phyloP scores from a whole-genome alignment of 1,284 basidiomycete genomes.

The Moesziomyces sp. region DNA sequence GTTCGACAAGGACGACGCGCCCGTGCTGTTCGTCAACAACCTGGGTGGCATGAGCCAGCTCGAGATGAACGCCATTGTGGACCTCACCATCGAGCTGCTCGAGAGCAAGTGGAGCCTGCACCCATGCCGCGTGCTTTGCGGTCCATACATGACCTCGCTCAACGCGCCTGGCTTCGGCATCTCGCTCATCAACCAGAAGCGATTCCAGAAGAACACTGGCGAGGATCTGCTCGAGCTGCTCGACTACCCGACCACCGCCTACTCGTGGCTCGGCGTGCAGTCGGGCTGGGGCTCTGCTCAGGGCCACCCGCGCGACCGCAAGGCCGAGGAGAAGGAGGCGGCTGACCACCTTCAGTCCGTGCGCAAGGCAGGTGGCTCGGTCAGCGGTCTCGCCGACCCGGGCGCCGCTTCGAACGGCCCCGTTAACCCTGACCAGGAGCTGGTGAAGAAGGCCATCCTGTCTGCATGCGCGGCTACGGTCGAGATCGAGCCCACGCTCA shows the following conservation, averaged over 20 bases:
- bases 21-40: conserved; percentile 72
- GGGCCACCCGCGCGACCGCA: conserved; percentile 60
- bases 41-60: conserved; percentile 73
- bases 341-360: conserved; percentile 50
- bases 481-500: conserved; percentile 69
- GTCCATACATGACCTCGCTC: conserved; percentile 71
- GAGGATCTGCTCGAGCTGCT: conserved; percentile 68
- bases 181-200: conserved; percentile 70
- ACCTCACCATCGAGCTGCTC: conserved; percentile 70
- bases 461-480: conserved; percentile 68
- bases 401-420: conserved; percentile 56
- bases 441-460: conserved; percentile 63
- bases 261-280: conserved; percentile 69
- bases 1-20: conserved; percentile 70
- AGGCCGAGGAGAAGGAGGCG: conserved; percentile 61
- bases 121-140: conserved; percentile 69
- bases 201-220: conserved; percentile 66
- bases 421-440: conserved; percentile 53
- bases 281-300: conserved; percentile 55
- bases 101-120: conserved; percentile 65
- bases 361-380: conserved; percentile 59
- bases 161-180: conserved; percentile 71
- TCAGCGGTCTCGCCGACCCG: conserved; percentile 54
- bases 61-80: conserved; percentile 72
- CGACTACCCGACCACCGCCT: conserved; percentile 70